phyloP scores from a whole-genome alignment of 225 moss, liverwort and hornwort genomes.

The Antitrichia curtipendula region DNA sequence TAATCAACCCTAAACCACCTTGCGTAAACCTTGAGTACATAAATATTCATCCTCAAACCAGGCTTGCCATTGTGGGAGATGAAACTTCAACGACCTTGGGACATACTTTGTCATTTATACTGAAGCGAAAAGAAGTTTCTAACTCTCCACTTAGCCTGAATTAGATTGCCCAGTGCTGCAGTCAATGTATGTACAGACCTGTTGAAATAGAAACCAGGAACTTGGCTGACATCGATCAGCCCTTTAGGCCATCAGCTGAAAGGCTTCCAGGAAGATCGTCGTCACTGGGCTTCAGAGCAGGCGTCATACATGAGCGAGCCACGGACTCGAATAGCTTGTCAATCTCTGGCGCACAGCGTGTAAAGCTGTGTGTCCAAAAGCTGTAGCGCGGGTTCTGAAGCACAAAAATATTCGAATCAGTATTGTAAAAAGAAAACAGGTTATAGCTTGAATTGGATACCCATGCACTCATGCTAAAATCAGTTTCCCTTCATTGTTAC shows the following conservation, averaged over 20 bases:
- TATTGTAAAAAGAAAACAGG: not conserved
- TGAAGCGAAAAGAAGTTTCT: not conserved
- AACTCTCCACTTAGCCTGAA: not conserved
- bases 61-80: not conserved
- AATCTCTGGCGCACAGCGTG: constrained; percentile 85
- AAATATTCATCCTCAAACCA: constrained; percentile 1
- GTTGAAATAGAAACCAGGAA: not conserved
- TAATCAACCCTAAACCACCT: not conserved
- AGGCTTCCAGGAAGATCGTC: constrained; percentile 66
- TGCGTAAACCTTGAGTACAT: constrained; percentile 1
- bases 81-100: not conserved
- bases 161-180: not conserved
- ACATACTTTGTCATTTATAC: not conserved
- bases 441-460: not conserved
- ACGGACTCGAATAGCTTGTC: constrained; percentile 90
- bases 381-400: constrained; percentile 86
- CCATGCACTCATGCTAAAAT: not conserved
- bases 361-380: constrained; percentile 88
- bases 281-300: constrained; percentile 60
- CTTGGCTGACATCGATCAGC: constrained; percentile 4
- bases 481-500: not conserved
- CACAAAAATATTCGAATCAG: not conserved
- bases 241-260: constrained; percentile 51
- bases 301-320: constrained; percentile 82
- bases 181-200: constrained; percentile 17